phyloP scores from a whole-genome alignment of 768 basidiomycete species.

The Chiua virens region DNA sequence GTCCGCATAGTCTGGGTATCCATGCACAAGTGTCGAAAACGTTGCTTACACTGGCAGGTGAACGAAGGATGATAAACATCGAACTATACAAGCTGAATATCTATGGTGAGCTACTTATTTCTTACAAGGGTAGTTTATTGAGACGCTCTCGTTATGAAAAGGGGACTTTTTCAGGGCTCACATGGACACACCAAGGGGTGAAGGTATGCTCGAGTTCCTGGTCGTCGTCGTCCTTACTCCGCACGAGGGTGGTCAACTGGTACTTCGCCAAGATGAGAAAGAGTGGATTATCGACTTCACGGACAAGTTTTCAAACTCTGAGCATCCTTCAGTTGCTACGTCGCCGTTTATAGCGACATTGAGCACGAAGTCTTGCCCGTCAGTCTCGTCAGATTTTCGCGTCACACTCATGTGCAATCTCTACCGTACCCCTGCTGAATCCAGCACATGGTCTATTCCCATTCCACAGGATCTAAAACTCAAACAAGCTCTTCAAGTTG shows the following conservation, averaged over 20 bases:
- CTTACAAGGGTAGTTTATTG: too few relatives aligned
- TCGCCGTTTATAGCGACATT: conserved; percentile 44
- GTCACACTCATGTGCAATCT: conserved; percentile 48
- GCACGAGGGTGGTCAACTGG: conserved; percentile 13
- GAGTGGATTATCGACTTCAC: conserved; percentile 7
- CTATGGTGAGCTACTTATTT: too few relatives aligned
- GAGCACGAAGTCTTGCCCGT: conserved; percentile 48
- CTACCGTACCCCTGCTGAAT: conserved; percentile 18
- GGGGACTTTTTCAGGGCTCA: too few relatives aligned
- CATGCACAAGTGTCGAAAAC: conserved; percentile 28
- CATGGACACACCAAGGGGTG: too few relatives aligned
- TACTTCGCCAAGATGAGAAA: conserved; percentile 3
- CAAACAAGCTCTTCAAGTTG: too few relatives aligned
- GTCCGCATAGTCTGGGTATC: too few relatives aligned
- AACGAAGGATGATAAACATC: too few relatives aligned
- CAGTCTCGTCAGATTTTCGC: conserved; percentile 40
- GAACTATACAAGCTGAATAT: too few relatives aligned
- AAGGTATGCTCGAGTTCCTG: conserved; percentile 51
- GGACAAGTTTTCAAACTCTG: neutral
- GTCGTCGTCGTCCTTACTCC: too few relatives aligned
- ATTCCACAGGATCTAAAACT: too few relatives aligned
- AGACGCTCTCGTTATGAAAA: too few relatives aligned
- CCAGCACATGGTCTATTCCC: neutral
- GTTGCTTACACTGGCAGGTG: too few relatives aligned
- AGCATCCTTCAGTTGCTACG: conserved; percentile 28